phyloP scores from a whole-genome alignment of 1,284 basidiomycete species.

The Cerrena zonata region DNA sequence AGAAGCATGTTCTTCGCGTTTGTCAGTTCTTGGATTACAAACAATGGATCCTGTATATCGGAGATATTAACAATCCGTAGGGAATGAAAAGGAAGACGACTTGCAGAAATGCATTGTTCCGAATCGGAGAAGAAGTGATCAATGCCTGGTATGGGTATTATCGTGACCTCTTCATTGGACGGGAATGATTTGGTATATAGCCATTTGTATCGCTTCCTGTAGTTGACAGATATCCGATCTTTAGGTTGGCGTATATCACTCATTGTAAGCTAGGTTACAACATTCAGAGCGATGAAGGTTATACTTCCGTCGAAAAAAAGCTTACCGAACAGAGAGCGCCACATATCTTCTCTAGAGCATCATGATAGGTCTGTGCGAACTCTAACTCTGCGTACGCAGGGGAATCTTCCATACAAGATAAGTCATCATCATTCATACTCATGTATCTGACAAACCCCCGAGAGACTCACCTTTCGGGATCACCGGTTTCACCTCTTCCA shows the following conservation, averaged over 20 bases:
- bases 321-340: slow-evolving; percentile 36
- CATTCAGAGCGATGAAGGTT: not conserved
- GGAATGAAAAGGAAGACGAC: too few relatives aligned
- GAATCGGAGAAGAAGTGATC: slow-evolving; percentile 7
- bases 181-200: slow-evolving; percentile 39
- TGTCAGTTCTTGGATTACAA: too few relatives aligned
- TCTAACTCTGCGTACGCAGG: slow-evolving; percentile 39
- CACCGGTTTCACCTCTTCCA: slow-evolving; percentile 43
- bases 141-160: slow-evolving; percentile 8
- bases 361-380: slow-evolving; percentile 46
- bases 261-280: slow-evolving; percentile 27
- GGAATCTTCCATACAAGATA: slow-evolving; percentile 39
- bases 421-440: slow-evolving; percentile 6
- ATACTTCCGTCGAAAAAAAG: slow-evolving; percentile 13
- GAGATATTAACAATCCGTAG: too few relatives aligned
- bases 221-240: slow-evolving; percentile 42
- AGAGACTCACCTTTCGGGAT: slow-evolving; percentile 34
- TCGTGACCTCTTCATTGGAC: slow-evolving; percentile 24
- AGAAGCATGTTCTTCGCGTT: slow-evolving; percentile 16
- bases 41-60: too few relatives aligned
- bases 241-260: slow-evolving; percentile 29
- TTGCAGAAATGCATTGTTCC: too few relatives aligned
- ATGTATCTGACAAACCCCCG: not conserved
- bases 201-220: slow-evolving; percentile 70
- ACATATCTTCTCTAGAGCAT: slow-evolving; percentile 49